Conservation (phyloP, 495 filamentous ascomycete species). For the Penicillium lagena region DNA sequence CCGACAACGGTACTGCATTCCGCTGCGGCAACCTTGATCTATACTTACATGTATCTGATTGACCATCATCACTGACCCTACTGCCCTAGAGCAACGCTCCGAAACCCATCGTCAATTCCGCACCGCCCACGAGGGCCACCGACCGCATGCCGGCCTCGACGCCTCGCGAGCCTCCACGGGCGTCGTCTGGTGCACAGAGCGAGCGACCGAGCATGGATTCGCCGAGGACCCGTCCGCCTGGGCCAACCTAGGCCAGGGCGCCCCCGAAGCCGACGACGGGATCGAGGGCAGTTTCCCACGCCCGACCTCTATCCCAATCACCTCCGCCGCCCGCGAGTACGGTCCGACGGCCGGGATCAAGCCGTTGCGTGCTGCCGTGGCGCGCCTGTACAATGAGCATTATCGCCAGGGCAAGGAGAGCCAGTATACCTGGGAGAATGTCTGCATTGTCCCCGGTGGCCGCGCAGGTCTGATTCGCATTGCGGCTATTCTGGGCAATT, state of each 20-base stretch:
- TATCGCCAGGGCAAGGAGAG: slow-evolving; percentile 83
- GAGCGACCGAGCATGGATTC: slow-evolving; percentile 73
- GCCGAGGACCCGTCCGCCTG: slow-evolving; percentile 73
- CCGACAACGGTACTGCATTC: slow-evolving; percentile 32
- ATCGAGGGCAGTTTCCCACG: slow-evolving; percentile 85
- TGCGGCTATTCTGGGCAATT: slow-evolving; percentile 87
- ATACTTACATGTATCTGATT: not conserved
- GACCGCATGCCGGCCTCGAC: slow-evolving; percentile 83
- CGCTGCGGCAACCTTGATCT: not conserved
- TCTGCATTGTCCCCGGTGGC: slow-evolving; percentile 94
- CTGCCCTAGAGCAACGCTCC: slow-evolving; percentile 56
- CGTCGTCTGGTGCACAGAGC: slow-evolving; percentile 83
- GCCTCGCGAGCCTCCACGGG: slow-evolving; percentile 75
- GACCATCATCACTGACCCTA: slow-evolving; percentile 7
- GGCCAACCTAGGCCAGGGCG: slow-evolving; percentile 94
- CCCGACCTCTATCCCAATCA: slow-evolving; percentile 75
- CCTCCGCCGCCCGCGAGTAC: slow-evolving; percentile 74
- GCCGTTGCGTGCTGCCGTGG: slow-evolving; percentile 82
- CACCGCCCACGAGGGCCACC: slow-evolving; percentile 78
- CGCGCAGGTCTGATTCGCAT: slow-evolving; percentile 89
- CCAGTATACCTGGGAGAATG: slow-evolving; percentile 97
- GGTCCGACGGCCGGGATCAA: slow-evolving; percentile 93
- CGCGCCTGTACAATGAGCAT: slow-evolving; percentile 85
- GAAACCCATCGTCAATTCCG: slow-evolving; percentile 83
- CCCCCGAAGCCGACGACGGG: slow-evolving; percentile 89